A percentile compares a stretch with the other conserved stretches of the same genome.
Evolutionary conservation across 2,329 filamentous ascomycete genomes (phyloP).

Genomic region (Epichloe festucae): DNA sequence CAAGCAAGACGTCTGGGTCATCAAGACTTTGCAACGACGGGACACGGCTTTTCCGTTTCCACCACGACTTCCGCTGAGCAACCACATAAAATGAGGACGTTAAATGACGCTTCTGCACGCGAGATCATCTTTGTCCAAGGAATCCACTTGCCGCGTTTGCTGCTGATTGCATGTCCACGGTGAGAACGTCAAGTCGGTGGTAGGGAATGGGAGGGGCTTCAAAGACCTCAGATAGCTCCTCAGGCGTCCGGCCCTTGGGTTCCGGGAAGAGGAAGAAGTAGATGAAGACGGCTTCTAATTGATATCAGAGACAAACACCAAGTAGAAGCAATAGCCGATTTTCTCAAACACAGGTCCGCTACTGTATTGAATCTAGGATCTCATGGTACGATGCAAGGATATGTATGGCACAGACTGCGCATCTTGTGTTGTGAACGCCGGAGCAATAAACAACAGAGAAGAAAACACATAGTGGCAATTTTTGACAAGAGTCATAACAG

Average conservation of each 20-base stretch:
- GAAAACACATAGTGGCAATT: background rate
- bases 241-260: conserved; percentile 33
- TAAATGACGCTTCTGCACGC: conserved; percentile 41
- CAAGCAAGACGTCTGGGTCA: conserved; percentile 22
- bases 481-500: background rate
- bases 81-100: conserved; percentile 36
- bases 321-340: conserved; percentile 32
- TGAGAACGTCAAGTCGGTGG: conserved; percentile 29
- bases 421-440: no score
- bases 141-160: conserved; percentile 32
- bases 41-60: conserved; percentile 21
- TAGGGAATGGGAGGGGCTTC: conserved; percentile 13
- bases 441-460: no score
- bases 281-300: conserved; percentile 27
- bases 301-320: conserved; percentile 32
- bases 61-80: conserved; percentile 25
- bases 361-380: conserved; percentile 20
- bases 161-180: conserved; percentile 17
- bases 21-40: conserved; percentile 25
- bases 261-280: conserved; percentile 36
- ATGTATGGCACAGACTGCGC: conserved; percentile 10
- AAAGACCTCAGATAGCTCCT: no score
- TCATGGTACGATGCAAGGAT: conserved; percentile 26
- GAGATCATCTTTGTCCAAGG: conserved; percentile 34
- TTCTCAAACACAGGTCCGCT: conserved; percentile 29